Conservation (phyloP, 257 asterid species). For the Salvia rosmarinus region DNA sequence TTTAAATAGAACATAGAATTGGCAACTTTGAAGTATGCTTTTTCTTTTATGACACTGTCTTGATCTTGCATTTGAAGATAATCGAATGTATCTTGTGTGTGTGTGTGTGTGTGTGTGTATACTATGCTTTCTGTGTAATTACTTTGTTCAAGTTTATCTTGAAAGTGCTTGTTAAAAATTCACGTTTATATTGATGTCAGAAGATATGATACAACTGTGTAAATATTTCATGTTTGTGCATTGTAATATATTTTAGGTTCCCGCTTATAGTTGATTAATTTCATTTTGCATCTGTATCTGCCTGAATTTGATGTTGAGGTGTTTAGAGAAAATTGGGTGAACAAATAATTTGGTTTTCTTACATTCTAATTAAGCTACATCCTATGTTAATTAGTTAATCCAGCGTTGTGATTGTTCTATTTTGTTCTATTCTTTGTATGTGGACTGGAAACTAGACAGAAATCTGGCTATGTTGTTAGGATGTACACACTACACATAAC, state of each 20-base stretch:
- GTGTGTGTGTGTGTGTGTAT: not conserved
- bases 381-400: not conserved
- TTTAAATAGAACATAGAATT: not conserved
- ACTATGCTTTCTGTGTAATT: not conserved
- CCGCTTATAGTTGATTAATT: not conserved
- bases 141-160: conserved; percentile 3
- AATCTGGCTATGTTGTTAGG: not conserved
- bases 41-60: not conserved
- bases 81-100: not conserved
- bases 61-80: conserved; percentile 1
- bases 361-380: conserved; percentile 7
- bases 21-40: not conserved
- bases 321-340: not conserved
- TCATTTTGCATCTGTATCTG: not conserved
- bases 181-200: not conserved
- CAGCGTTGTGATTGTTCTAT: not conserved
- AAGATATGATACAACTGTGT: not conserved
- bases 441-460: not conserved
- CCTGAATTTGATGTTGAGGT: not conserved
- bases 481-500: not conserved
- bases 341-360: not conserved
- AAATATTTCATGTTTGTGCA: not conserved
- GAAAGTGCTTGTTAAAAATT: not conserved
- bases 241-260: not conserved
- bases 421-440: not conserved